Conservation (phyloP, 768 basidiomycete genomes). For the Pholiota microspora region DNA sequence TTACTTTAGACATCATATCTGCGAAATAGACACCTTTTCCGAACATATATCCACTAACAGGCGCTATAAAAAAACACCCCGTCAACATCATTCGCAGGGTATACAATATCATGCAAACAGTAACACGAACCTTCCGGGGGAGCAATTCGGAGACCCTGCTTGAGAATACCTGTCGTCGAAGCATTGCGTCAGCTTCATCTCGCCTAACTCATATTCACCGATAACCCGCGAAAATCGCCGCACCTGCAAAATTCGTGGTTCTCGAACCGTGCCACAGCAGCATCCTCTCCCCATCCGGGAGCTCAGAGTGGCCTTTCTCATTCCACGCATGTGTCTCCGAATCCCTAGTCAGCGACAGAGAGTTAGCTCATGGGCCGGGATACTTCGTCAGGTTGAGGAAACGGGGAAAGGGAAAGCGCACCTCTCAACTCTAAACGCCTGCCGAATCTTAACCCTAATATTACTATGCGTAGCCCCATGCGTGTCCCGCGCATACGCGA, state of each 20-base stretch:
- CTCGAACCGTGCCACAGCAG: slow-evolving; percentile 11
- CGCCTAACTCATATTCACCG: not conserved
- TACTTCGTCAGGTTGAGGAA: too few species aligned
- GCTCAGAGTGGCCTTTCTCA: not conserved
- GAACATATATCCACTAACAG: slow-evolving; percentile 12
- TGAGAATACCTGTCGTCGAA: slow-evolving; percentile 7
- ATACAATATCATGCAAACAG: not conserved
- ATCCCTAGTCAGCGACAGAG: not conserved
- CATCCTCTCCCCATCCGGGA: slow-evolving; percentile 8
- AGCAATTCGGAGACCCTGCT: slow-evolving; percentile 12
- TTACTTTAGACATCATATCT: slow-evolving; percentile 12
- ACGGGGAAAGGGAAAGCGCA: too few species aligned
- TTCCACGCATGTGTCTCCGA: slow-evolving; percentile 10
- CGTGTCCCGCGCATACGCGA: slow-evolving; percentile 8
- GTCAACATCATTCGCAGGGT: not conserved
- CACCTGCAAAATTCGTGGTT: slow-evolving; percentile 13
- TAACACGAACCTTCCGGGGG: slow-evolving; percentile 10
- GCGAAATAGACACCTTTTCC: slow-evolving; percentile 14
- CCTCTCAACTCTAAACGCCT: slow-evolving; percentile 11
- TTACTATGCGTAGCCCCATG: slow-evolving; percentile 10
- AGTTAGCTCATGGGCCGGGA: too few species aligned
- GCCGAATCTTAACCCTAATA: not conserved
- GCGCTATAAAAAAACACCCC: not conserved
- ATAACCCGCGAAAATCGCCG: not conserved
- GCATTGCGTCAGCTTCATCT: not conserved